phyloP scores from a whole-genome alignment of 2,329 filamentous ascomycete species.

The Ascochyta clinopodiicola region DNA sequence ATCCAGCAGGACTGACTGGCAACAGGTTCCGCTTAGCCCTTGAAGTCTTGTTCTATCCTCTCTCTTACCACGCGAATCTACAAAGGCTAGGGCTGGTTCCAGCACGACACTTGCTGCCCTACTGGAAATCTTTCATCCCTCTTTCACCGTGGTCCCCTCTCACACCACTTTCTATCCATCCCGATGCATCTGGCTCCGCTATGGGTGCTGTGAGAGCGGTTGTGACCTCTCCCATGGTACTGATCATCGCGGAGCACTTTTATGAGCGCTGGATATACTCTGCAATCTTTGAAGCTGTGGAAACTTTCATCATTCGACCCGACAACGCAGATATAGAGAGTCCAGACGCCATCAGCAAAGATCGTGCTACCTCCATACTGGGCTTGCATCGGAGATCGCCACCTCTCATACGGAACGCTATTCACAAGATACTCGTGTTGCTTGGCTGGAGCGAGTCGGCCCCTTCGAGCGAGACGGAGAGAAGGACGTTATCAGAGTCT shows the following conservation, averaged over 20 bases:
- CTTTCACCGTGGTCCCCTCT: constrained; percentile 40
- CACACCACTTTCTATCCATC: constrained; percentile 26
- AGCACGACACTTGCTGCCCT: constrained; percentile 36
- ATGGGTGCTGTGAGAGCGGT: constrained; percentile 21
- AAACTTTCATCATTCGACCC: constrained; percentile 37
- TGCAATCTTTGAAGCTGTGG: constrained; percentile 38
- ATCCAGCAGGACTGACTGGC: background rate
- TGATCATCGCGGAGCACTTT: constrained; percentile 35
- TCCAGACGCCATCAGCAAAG: constrained; percentile 29
- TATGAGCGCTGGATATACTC: constrained; percentile 37
- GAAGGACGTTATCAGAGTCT: background rate
- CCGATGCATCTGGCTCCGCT: constrained; percentile 23
- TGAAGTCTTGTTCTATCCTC: constrained; percentile 40
- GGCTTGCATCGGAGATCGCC: constrained; percentile 35
- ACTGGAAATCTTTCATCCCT: constrained; percentile 36
- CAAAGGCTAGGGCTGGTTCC: constrained; percentile 42
- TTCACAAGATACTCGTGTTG: constrained; percentile 31
- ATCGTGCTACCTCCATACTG: constrained; percentile 30
- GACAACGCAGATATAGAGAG: constrained; percentile 38
- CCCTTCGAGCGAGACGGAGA: background rate
- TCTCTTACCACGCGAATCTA: constrained; percentile 40
- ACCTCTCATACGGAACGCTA: constrained; percentile 23
- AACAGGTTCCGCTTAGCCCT: constrained; percentile 38
- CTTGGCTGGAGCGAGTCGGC: constrained; percentile 36
- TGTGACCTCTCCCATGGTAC: constrained; percentile 36